Evolutionary conservation across 345 rosid genomes (phyloP), one percentile per base, ranked within the genome.

Genomic region (Jatropha curcas): DNA sequence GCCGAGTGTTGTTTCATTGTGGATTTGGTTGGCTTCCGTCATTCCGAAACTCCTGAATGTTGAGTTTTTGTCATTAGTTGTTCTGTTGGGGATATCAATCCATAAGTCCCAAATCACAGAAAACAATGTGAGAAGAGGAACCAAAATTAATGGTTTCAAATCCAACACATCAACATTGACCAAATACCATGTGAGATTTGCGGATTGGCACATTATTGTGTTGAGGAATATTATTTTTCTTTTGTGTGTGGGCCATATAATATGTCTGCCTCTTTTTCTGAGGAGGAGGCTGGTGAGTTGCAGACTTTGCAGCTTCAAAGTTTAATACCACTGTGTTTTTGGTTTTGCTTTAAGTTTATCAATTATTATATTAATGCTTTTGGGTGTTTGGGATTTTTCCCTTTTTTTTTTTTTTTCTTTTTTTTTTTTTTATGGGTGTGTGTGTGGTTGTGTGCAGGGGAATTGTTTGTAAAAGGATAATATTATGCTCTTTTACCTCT

Each of bases 11-110:
- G 97, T 83, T 93, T 91, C 80, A 71, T n/a, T 93, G 85, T 93
- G 98, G 98, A 84, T 93, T 70, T n/a, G n/a, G 98, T 97, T 64
- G 98, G 98, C 52, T 93, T 91, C 76, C 98, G 98, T 33, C 86
- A 97, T 41, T 93, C 97, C 3, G 97, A 93, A n/a, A 80, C 86
- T 93, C 67, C 96, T 93, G 70, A 93, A 91, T n/a, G 90, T 97
- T 88, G 76, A 76, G 77, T n/a, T 75, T 65, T 37, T 30, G n/a
- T 63, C 16, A 45, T n/a, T 43, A 6, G 4, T 62, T 28, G 53
- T 27, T 39, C 27, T 39, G 14, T 8, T 8, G 22, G 20, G 4
- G n/a, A n/a, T n/a, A n/a, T n/a, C n/a, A n/a, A n/a, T n/a, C n/a
- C n/a, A n/a, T n/a, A n/a, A n/a, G n/a, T n/a, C n/a, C n/a, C n/a